phyloP scores from a whole-genome alignment of 805 yeast species.

The Candida yuanshanica region DNA sequence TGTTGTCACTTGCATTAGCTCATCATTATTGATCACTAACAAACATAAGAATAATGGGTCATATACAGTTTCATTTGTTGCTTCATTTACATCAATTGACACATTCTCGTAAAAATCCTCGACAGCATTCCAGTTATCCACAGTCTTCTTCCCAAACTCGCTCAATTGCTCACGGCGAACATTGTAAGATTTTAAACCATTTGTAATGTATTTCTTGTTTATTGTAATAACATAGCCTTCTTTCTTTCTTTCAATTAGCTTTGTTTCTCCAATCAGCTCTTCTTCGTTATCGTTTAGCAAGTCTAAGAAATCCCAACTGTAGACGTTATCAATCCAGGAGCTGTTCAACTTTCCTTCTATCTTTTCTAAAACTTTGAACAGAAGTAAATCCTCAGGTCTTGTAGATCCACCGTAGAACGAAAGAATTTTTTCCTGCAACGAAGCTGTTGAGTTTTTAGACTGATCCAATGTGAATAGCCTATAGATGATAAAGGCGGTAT shows the following conservation, averaged over 20 bases:
- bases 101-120: conserved; percentile 25
- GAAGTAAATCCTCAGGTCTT: conserved; percentile 52
- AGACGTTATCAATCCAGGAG: conserved; percentile 64
- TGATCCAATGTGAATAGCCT: conserved; percentile 45
- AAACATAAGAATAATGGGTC: conserved; percentile 70
- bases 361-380: conserved; percentile 47
- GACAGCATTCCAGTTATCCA: conserved; percentile 25
- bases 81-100: conserved; percentile 13
- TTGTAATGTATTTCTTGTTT: conserved; percentile 42
- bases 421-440: conserved; percentile 45
- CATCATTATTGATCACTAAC: conserved; percentile 57
- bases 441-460: conserved; percentile 37
- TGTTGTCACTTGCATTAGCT: conserved; percentile 39
- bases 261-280: conserved; percentile 43
- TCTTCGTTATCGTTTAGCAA: conserved; percentile 32
- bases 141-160: not conserved
- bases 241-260: conserved; percentile 39
- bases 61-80: conserved; percentile 34
- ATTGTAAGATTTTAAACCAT: conserved; percentile 38
- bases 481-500: conserved; percentile 42
- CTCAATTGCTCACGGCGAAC: conserved; percentile 22
- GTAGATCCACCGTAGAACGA: conserved; percentile 59
- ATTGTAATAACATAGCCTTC: conserved; percentile 46
- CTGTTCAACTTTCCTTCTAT: conserved; percentile 48
- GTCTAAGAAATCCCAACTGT: conserved; percentile 59